phyloP scores from a whole-genome alignment of 805 yeast species.

The Schizosaccharomyces lindneri region DNA sequence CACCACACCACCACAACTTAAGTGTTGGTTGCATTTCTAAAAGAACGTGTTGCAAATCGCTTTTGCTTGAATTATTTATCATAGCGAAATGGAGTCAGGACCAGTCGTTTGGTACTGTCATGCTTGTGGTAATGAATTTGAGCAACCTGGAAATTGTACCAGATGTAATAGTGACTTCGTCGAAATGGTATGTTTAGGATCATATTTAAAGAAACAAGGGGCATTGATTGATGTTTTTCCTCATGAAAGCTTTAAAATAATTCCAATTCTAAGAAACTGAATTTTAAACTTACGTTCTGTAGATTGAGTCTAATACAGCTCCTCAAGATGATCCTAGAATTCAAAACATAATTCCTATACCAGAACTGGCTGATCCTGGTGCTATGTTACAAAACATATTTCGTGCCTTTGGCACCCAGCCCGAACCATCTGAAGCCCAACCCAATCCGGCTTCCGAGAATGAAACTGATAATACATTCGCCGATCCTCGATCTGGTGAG shows the following conservation, averaged over 20 bases:
- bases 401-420: background rate
- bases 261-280: background rate
- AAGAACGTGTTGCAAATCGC: too few species aligned
- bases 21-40: too few species aligned
- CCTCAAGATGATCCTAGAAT: background rate
- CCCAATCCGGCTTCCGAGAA: background rate
- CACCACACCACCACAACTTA: too few species aligned
- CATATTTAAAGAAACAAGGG: background rate
- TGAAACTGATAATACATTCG: background rate
- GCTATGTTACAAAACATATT: background rate
- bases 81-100: background rate
- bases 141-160: background rate
- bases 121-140: background rate
- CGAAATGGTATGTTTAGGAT: constrained; percentile 1
- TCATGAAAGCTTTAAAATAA: background rate
- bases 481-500: background rate
- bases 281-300: background rate
- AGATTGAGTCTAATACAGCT: background rate
- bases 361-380: background rate
- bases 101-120: background rate
- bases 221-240: background rate
- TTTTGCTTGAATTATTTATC: too few species aligned
- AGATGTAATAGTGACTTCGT: background rate
- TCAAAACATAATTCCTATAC: background rate
- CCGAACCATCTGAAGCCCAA: background rate